phyloP scores from a whole-genome alignment of 805 yeast genomes.

The Candida incommunis region DNA sequence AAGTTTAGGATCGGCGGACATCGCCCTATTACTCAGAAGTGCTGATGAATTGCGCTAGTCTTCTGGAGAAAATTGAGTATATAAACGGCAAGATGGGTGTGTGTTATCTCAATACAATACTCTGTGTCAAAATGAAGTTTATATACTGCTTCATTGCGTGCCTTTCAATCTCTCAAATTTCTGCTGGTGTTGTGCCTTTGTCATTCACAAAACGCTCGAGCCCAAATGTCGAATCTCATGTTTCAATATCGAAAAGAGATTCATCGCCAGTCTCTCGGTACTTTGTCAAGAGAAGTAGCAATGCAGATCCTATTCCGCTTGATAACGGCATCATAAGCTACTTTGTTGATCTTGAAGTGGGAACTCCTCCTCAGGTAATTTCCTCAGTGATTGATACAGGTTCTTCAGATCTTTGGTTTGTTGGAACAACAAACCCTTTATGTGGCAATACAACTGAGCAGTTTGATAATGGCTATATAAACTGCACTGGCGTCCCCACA shows the following conservation, averaged over 20 bases:
- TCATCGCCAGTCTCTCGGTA: background rate
- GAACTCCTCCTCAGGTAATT: slow-evolving; percentile 41
- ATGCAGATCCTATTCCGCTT: slow-evolving; percentile 3
- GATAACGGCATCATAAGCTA: slow-evolving; percentile 15
- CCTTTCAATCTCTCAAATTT: no score
- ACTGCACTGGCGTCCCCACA: slow-evolving; percentile 1
- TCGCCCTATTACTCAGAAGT: no score
- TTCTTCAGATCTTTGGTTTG: slow-evolving; percentile 61
- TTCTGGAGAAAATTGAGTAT: no score
- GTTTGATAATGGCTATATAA: background rate
- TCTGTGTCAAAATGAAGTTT: no score
- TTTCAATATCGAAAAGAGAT: background rate
- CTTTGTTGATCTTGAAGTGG: slow-evolving; percentile 27
- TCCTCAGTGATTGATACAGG: slow-evolving; percentile 59
- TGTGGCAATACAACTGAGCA: slow-evolving; percentile 11
- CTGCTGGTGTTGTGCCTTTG: no score
- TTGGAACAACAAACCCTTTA: slow-evolving; percentile 32
- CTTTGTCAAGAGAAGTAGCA: background rate
- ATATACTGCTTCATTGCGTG: no score
- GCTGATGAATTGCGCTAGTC: no score
- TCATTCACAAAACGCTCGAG: no score
- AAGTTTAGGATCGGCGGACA: no score
- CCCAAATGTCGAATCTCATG: no score
- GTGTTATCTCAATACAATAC: no score
- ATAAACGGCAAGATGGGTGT: no score